These are phyloP conservation scores for Pelargonium cotyledonis DNA, from an alignment of 441 rosid species.

Conservation along the genomic window DNA sequence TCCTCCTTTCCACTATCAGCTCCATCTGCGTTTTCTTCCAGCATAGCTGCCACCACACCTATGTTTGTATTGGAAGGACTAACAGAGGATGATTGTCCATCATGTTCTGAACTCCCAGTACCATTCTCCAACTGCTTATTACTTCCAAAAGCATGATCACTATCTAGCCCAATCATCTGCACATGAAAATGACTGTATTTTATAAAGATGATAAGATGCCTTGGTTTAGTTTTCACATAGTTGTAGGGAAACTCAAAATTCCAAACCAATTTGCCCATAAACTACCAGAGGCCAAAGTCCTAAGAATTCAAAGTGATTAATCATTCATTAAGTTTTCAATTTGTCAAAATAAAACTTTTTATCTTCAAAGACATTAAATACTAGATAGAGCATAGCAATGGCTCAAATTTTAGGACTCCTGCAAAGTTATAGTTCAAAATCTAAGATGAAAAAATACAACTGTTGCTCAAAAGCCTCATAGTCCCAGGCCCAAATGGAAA, in stretches of 20 bases:
- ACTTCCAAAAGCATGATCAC: constrained; percentile 46
- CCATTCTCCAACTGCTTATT: constrained; percentile 54
- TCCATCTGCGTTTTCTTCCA: constrained; percentile 42
- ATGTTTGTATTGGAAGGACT: constrained; percentile 38
- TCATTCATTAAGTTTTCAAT: neutral
- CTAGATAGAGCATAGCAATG: neutral
- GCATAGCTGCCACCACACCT: constrained; percentile 29
- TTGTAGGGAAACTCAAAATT: too few species aligned
- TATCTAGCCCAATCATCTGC: constrained; percentile 51
- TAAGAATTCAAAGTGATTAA: neutral
- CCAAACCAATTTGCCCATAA: too few species aligned
- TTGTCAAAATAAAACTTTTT: neutral
- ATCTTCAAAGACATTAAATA: neutral
- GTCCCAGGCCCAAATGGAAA: neutral
- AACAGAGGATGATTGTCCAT: constrained; percentile 41
- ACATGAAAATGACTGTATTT: constrained; percentile 21
- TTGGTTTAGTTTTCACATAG: too few species aligned
- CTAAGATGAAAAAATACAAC: neutral
- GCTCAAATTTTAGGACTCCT: neutral
- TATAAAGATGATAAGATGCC: neutral
- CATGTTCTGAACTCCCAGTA: constrained; percentile 33
- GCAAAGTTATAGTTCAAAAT: neutral
- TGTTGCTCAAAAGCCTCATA: neutral
- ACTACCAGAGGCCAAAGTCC: too few species aligned
- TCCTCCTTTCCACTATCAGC: constrained; percentile 37